phyloP scores from a whole-genome alignment of 257 asterid genomes.

The Capsicum pubescens region DNA sequence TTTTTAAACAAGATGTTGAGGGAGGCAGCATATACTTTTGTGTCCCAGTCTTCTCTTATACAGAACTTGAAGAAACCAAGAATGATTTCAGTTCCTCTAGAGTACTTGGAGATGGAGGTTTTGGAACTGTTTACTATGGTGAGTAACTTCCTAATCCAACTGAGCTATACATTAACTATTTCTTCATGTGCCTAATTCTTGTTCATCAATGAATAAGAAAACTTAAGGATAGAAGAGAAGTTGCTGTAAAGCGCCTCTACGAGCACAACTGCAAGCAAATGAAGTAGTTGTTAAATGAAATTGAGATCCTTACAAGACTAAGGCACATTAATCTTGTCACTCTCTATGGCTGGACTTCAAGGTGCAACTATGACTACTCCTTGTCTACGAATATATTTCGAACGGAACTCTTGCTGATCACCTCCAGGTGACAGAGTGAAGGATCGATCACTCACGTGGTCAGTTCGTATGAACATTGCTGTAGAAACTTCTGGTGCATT shows the following conservation, averaged over 20 bases:
- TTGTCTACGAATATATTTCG: conserved; percentile 15
- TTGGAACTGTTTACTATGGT: conserved; percentile 26
- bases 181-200: background rate
- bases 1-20: background rate
- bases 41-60: conserved; percentile 1
- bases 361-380: conserved; percentile 1
- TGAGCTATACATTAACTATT: background rate
- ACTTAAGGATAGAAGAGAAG: conserved; percentile 24
- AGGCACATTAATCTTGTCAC: conserved; percentile 28
- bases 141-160: background rate
- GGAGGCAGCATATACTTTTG: background rate
- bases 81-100: conserved; percentile 1
- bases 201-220: conserved; percentile 13
- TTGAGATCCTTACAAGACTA: conserved; percentile 16
- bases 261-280: conserved; percentile 28
- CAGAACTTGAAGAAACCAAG: conserved; percentile 20
- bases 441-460: background rate
- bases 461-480: conserved; percentile 15
- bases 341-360: conserved; percentile 29
- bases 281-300: conserved; percentile 26
- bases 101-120: conserved; percentile 29
- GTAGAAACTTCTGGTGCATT: conserved; percentile 24
- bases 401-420: conserved; percentile 29
- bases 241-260: background rate
- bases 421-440: conserved; percentile 17